Evolutionary conservation across 768 basidiomycete species (phyloP), one percentile per base, ranked within the genome.

Genomic region (Astraeus odoratus): DNA sequence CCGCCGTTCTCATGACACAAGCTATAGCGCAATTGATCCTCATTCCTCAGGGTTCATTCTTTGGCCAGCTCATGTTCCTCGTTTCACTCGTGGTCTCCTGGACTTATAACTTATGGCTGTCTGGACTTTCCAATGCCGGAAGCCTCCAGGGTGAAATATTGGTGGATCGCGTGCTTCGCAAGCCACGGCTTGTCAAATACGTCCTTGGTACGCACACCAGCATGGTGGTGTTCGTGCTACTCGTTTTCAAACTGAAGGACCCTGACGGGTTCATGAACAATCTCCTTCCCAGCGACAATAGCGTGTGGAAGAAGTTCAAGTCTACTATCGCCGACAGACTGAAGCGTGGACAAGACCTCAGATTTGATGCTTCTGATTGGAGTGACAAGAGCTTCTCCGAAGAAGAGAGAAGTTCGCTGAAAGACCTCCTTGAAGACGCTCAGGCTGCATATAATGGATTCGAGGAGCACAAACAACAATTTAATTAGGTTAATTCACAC

Each of bases 11-110:
- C 53, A 6, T 67, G 19, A 41, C 56, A 19, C 66, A 68, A 47
- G 52, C 67, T 3, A 53, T 55, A 15, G 40, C 50, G 7, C 58
- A 60, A 42, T 45, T 60, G 8, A 15, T 67, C 36, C 55, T 67
- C 27, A 64, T 66, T 19, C 66, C 66, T 3, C 66, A 68, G 41
- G 59, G 51, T 9, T 25, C 45, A 9, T 56, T 67, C 30, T 66
- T 67, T 5, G 66, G 67, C 9, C 66, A 68, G 39, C 44, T 64
- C 34, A 47, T 67, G 61, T 68, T 67, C 46, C 44, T 67, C 23
- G 35, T 44, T 1, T 51, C 66, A 1, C 55, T 68, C 13, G 58
- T 49, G 3, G 57, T 58, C 1, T 68, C 66, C 1, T 68, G 67
- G 66, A 43, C 15, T 1, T 66, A 68, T 42, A 68, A 68, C 33